Percentiles rank a stretch among this genome's conserved stretches.
phyloP scores from a whole-genome alignment of 2,329 filamentous ascomycete genomes.

The Helotiales sp. region DNA sequence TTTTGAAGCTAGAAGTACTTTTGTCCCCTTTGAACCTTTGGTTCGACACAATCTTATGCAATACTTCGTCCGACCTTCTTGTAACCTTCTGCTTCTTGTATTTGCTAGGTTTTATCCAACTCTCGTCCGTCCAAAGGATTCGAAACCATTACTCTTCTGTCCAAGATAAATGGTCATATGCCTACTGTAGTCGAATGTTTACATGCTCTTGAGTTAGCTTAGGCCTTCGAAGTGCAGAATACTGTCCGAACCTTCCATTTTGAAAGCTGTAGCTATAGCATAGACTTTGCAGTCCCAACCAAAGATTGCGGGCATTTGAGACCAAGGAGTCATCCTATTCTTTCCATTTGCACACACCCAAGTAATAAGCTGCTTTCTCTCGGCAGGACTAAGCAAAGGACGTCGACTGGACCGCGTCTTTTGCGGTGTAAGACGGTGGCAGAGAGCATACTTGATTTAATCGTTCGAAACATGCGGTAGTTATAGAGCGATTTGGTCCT shows the following conservation, averaged over 20 bases:
- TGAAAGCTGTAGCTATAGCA: slow-evolving; percentile 15
- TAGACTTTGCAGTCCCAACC: slow-evolving; percentile 12
- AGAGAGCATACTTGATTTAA: slow-evolving; percentile 17
- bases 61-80: background rate
- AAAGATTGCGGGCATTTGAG: slow-evolving; percentile 15
- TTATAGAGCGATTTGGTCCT: slow-evolving; percentile 14
- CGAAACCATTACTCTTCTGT: slow-evolving; percentile 6
- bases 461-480: slow-evolving; percentile 2
- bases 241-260: slow-evolving; percentile 19
- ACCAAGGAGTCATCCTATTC: slow-evolving; percentile 14
- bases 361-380: slow-evolving; percentile 19
- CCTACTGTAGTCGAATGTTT: background rate
- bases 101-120: slow-evolving; percentile 12
- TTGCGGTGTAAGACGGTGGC: slow-evolving; percentile 18
- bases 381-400: slow-evolving; percentile 7
- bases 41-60: too few species aligned
- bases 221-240: slow-evolving; percentile 9
- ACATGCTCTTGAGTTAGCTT: slow-evolving; percentile 6
- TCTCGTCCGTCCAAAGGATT: slow-evolving; percentile 13
- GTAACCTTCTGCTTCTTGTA: slow-evolving; percentile 5
- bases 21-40: too few species aligned
- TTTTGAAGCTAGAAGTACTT: too few species aligned
- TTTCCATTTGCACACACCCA: slow-evolving; percentile 14
- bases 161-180: slow-evolving; percentile 3
- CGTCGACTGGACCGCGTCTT: slow-evolving; percentile 3